Evolutionary conservation across 768 basidiomycete genomes (phyloP), one percentile per base, ranked within the genome.

Genomic region (Trametes villosa): DNA sequence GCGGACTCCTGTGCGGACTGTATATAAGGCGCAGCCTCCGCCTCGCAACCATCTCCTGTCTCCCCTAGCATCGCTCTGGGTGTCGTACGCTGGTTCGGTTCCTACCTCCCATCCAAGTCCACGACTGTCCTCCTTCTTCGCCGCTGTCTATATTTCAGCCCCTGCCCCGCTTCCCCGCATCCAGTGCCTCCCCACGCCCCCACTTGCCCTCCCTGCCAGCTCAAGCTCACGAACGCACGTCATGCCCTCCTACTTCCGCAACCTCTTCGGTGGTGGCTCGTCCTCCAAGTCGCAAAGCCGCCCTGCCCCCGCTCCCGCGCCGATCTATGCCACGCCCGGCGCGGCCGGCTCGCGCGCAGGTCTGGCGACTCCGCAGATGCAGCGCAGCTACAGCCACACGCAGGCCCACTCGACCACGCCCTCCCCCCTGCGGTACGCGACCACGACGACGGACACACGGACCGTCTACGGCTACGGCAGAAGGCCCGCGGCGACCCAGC

Each of bases 171-270:
- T 47, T 47, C 54, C 22, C 46, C 40, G 51, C 53, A 33, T 31
- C 47, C 52, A 40, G 60, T 56, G 47, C 48, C 46, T 30, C 38
- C 57, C 45, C 51, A 42, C 52, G 53, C 18, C 57, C 40, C n/a
- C 48, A 22, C 53, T 44, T 22, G n/a, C 34, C 29, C 12, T 44
- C 53, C 15, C 53, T 53, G 52, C n/a, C 27, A 45, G 9, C 12
- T 22, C 29, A 36, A n/a, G 53, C 53, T 38, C 36, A 38, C 15
- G 36, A 38, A 38, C 53, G n/a, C n/a, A n/a, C n/a, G 65, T 55
- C 57, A 83, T 83, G 82, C 76, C 81, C 50, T 78, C 83, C 33
- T 81, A 81, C 73, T 67, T 84, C 59, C 83, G 83, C 61, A 80
- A 70, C 60, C 72, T 80, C 65, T 81, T 81, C 57, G 79, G 56